Conservation (phyloP, 2,329 filamentous ascomycete species). For the Colletotrichum musae region DNA sequence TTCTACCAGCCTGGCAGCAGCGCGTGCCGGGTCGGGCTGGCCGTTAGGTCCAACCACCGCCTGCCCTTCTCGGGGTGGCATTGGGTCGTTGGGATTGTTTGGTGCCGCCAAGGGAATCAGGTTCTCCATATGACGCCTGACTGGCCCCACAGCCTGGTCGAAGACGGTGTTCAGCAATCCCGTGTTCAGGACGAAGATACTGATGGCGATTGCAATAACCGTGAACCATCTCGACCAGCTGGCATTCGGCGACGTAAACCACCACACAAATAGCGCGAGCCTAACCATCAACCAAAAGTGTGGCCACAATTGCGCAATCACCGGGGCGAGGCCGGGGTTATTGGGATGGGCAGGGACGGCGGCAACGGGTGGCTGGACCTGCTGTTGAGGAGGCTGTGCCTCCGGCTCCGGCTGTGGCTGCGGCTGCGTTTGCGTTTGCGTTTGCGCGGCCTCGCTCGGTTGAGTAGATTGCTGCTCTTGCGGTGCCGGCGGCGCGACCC, state of each 20-base stretch:
- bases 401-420: slow-evolving; percentile 44
- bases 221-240: slow-evolving; percentile 73
- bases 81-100: slow-evolving; percentile 45
- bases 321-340: slow-evolving; percentile 55
- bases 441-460: slow-evolving; percentile 36
- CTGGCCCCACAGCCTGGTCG: slow-evolving; percentile 69
- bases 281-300: slow-evolving; percentile 74
- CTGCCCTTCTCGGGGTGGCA: slow-evolving; percentile 17
- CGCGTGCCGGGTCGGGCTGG: slow-evolving; percentile 61
- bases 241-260: slow-evolving; percentile 71
- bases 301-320: slow-evolving; percentile 67
- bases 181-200: slow-evolving; percentile 72
- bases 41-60: slow-evolving; percentile 45
- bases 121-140: slow-evolving; percentile 72
- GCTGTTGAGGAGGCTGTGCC: slow-evolving; percentile 44
- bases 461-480: slow-evolving; percentile 34
- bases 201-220: slow-evolving; percentile 66
- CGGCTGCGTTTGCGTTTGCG: slow-evolving; percentile 42
- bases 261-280: slow-evolving; percentile 73
- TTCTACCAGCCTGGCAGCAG: slow-evolving; percentile 69
- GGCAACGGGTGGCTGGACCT: slow-evolving; percentile 45
- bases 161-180: slow-evolving; percentile 70
- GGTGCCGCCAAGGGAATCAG: slow-evolving; percentile 68
- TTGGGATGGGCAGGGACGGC: slow-evolving; percentile 53
- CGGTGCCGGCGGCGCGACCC: slow-evolving; percentile 41